Evolutionary conservation across 1,139 yeast genomes (phyloP), one percentile per base, ranked within the genome.

Genomic region (Protomyces lactucae-debilis): DNA sequence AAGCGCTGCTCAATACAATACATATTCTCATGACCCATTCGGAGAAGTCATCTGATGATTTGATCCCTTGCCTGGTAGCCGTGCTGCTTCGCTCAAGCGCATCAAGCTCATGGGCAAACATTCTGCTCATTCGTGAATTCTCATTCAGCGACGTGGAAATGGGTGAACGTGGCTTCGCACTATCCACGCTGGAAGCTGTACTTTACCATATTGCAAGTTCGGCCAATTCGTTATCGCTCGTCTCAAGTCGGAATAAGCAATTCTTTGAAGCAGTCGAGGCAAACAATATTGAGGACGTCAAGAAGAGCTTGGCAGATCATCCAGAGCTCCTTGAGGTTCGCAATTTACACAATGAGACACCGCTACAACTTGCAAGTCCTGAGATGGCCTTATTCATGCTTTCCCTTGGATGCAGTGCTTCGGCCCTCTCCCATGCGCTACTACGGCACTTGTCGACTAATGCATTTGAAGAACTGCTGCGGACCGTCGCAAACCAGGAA

Each of bases 161-260:
- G 9, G 91, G 90, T 0, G 75, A 80, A 28, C 70, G 78, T 5
- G 89, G 88, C 0, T 86, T 86, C 70, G 81, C 86, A 0, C 70
- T 91, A 39, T 86, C 96, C 61, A 89, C 96, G 10, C 77, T 91
- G 55, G 96, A 91, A 71, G 96, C 93, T 0, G 95, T 90, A 0
- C 71, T 90, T 6, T 83, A 77, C 67, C 95, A 87, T 72, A 78
- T 89, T 35, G 74, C 74, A 10, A 77, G 78, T 53, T 81, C 82
- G 53, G 66, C 77, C n/a, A 67, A 71, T 1, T 78, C 79, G 8
- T 74, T 88, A 55, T 71, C 76, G 1, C 69, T 70, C 0, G 73
- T 78, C 6, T 85, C 93, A 0, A 73, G 72, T 5, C 72, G 73
- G 1, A 89, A 88, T 72, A 74, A 73, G 53, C 74, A 74, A n/a